phyloP scores from a whole-genome alignment of 192 early-diverging fungal species.

The Podila epicladia region DNA sequence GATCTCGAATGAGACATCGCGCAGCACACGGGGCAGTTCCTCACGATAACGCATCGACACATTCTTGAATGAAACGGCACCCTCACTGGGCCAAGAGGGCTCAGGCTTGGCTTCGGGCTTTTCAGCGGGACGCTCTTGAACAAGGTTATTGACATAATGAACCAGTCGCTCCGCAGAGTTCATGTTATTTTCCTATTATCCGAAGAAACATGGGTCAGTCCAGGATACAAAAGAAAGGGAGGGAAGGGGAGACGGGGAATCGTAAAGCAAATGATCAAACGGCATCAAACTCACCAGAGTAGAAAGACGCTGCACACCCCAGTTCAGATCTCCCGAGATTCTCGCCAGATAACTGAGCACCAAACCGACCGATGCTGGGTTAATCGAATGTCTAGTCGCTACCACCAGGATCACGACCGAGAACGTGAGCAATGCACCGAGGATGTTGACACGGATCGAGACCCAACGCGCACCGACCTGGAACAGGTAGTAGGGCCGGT shows the following conservation, averaged over 20 bases:
- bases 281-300: conserved; percentile 71
- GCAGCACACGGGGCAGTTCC: conserved; percentile 75
- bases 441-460: conserved; percentile 76
- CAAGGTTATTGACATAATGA: conserved; percentile 11
- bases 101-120: conserved; percentile 12
- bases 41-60: conserved; percentile 80
- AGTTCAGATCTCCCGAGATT: conserved; percentile 74
- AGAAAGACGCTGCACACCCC: conserved; percentile 65
- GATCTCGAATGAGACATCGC: conserved; percentile 74
- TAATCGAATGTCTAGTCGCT: conserved; percentile 63
- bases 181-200: conserved; percentile 16
- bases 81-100: conserved; percentile 70
- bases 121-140: conserved; percentile 10
- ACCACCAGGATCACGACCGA: conserved; percentile 77
- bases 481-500: conserved; percentile 79
- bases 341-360: conserved; percentile 71
- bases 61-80: conserved; percentile 71
- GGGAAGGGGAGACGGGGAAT: too few relatives aligned
- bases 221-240: too few relatives aligned
- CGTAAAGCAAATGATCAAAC: too few relatives aligned
- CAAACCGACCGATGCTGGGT: conserved; percentile 75
- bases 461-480: conserved; percentile 74
- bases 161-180: conserved; percentile 21
- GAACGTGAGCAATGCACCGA: conserved; percentile 81
- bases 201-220: too few relatives aligned